Evolutionary conservation across 2,329 filamentous ascomycete species (phyloP).

Genomic region (Botryotinia globosa): DNA sequence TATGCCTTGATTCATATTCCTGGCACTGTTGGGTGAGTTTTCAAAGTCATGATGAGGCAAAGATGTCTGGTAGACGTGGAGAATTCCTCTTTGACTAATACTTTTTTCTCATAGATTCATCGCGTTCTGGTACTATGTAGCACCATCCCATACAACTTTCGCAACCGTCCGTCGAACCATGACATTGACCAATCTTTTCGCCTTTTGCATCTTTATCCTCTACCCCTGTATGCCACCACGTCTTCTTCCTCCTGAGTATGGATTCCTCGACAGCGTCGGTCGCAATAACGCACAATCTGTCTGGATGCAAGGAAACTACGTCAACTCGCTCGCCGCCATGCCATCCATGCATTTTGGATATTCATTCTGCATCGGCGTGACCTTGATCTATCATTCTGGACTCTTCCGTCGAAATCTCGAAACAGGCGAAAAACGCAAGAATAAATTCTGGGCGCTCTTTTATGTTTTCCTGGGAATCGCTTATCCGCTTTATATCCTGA

Average conservation of each 20-base stretch:
- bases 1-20: conserved; percentile 61
- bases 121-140: conserved; percentile 61
- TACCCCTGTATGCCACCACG: conserved; percentile 54
- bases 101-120: conserved; percentile 49
- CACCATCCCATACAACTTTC: conserved; percentile 48
- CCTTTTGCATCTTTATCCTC: conserved; percentile 51
- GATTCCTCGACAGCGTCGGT: conserved; percentile 50
- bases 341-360: conserved; percentile 55
- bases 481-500: conserved; percentile 48
- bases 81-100: neutral
- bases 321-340: conserved; percentile 52
- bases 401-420: conserved; percentile 42
- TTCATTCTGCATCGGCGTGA: conserved; percentile 51
- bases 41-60: neutral
- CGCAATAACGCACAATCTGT: conserved; percentile 49
- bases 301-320: conserved; percentile 50
- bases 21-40: conserved; percentile 53
- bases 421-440: conserved; percentile 44
- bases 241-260: conserved; percentile 48
- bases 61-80: neutral
- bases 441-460: conserved; percentile 44
- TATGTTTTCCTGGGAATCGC: conserved; percentile 44
- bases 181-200: conserved; percentile 53
- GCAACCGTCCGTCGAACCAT: conserved; percentile 48
- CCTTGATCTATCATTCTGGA: conserved; percentile 52